Base-by-base conservation (phyloP, 108 stramenopile species). In the Nitzschia sp. region DNA sequence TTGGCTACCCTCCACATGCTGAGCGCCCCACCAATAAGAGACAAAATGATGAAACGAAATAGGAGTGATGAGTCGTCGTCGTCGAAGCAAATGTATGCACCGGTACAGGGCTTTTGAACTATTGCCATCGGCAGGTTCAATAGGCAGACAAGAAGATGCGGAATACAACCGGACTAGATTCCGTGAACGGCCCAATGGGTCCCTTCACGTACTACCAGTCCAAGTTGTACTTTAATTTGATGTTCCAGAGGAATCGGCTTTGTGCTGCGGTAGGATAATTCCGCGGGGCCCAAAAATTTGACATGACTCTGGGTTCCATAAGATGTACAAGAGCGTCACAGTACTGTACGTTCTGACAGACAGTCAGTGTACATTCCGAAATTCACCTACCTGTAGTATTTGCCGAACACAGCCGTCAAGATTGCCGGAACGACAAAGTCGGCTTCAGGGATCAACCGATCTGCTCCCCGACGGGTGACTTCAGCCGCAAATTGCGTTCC, bases 371-470 rank as follows among this genome's bases (percentile, higher is more conserved):
- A n/a, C 23, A 53, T 5, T 5, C 5, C 52, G 8, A 23, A 53
- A 53, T 17, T 15, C 31, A 32, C 75, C 8, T 64, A 76, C 75
- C 75, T 76, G 54, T 79, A 82, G 66, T 79, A 82, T 68, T 85
- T 83, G 19, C 92, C 89, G 50, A 71, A 79, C 11, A 93, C 72
- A 5, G 92, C 92, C 1, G 88, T 89, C 55, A 89, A 62, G 9
- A 93, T 62, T 1, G 86, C 92, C 0, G 89, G 86, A n/a, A 85
- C 68, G 19, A 90, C 87, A 61, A 88, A 93, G 64, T 93, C 92
- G 36, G 85, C 56, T 60, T 93, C 87, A 1, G 77, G 62, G 4
- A 80, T 11, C 38, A 90, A 68, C 1, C 80, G 55, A 53, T 68
- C 25, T 16, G 47, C 54, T 6, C 92, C 89, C 27, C 92, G 69